Evolutionary conservation across 176 grass and related monocot genomes (phyloP), one percentile per base, ranked within the genome.

Genomic region (Paspalum notatum): DNA sequence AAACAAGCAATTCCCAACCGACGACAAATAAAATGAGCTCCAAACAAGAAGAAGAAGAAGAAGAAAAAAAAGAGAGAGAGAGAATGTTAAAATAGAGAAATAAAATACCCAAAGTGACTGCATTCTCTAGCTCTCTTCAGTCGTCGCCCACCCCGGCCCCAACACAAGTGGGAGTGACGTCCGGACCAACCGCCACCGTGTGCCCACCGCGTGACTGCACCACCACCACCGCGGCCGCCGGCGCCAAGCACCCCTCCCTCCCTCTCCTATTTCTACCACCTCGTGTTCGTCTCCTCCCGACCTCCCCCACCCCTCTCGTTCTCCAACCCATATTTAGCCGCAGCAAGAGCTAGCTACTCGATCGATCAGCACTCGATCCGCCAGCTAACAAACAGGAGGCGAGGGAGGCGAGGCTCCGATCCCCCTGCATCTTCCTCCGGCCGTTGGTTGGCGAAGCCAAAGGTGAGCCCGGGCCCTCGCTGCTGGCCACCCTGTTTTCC

Each of bases 111-210:
- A 59, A 56, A 20, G 54, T 56, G 8, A 56, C 54, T 3, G 58
- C 14, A 61, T 61, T 61, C 24, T 12, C 12, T 14, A 27, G 24
- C 57, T 60, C 42, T 22, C 21, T 37, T 66, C 39, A 16, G 44
- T 62, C 72, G 48, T 21, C 24, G n/a, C 51, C 20, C 8, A 17
- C 26, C 61, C 27, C 60, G n/a, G n/a, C n/a, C n/a, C n/a, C n/a
- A n/a, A n/a, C n/a, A n/a, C n/a, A 54, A 56, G 71, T 56, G 57
- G 82, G 73, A 78, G 62, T 91, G 83, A 73, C 80, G 48, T 46
- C 73, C 75, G 73, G 85, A 72, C 80, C 76, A 8, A 8, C 39
- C 76, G 71, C 12, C 22, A 4, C 39, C 76, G 76, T 41, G 82
- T 78, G 76, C 76, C 17, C 10, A 20, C 69, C 55, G 53, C 72